These are phyloP conservation scores for Shiraia bambusicola DNA, from an alignment of 2,329 filamentous ascomycete genomes.

Conservation along the genomic window DNA sequence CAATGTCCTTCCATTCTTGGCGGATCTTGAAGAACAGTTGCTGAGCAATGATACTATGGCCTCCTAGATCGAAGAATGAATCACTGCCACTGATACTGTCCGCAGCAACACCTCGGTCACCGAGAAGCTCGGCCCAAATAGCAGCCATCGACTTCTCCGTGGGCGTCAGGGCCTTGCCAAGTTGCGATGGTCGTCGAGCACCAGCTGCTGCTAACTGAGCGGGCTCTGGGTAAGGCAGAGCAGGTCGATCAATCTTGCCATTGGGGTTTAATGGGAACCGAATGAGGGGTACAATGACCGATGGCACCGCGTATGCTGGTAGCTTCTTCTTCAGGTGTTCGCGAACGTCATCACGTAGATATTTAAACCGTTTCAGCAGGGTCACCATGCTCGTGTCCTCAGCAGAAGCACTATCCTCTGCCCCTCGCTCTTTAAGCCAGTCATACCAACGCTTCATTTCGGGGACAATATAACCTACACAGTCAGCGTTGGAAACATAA, in stretches of 20 bases:
- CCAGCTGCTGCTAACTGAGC: slow-evolving; percentile 63
- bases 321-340: slow-evolving; percentile 72
- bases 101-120: slow-evolving; percentile 60
- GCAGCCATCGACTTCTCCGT: slow-evolving; percentile 69
- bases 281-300: slow-evolving; percentile 70
- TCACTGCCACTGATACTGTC: slow-evolving; percentile 65
- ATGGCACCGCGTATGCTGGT: slow-evolving; percentile 74
- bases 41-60: slow-evolving; percentile 78
- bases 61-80: slow-evolving; percentile 77
- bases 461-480: slow-evolving; percentile 72
- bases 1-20: slow-evolving; percentile 60
- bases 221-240: slow-evolving; percentile 77
- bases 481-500: slow-evolving; percentile 3
- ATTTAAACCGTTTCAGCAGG: slow-evolving; percentile 62
- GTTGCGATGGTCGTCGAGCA: slow-evolving; percentile 47
- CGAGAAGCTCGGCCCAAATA: slow-evolving; percentile 72
- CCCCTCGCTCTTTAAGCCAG: slow-evolving; percentile 58
- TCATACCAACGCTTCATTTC: slow-evolving; percentile 72
- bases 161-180: slow-evolving; percentile 52
- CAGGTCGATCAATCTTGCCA: slow-evolving; percentile 76
- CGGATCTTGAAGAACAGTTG: slow-evolving; percentile 74
- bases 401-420: slow-evolving; percentile 40
- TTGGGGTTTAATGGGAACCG: slow-evolving; percentile 67
- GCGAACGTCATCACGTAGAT: slow-evolving; percentile 60
- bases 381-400: slow-evolving; percentile 56